Base-by-base conservation (phyloP, 2,329 filamentous ascomycete genomes). In the Trichoderma koningii region DNA sequence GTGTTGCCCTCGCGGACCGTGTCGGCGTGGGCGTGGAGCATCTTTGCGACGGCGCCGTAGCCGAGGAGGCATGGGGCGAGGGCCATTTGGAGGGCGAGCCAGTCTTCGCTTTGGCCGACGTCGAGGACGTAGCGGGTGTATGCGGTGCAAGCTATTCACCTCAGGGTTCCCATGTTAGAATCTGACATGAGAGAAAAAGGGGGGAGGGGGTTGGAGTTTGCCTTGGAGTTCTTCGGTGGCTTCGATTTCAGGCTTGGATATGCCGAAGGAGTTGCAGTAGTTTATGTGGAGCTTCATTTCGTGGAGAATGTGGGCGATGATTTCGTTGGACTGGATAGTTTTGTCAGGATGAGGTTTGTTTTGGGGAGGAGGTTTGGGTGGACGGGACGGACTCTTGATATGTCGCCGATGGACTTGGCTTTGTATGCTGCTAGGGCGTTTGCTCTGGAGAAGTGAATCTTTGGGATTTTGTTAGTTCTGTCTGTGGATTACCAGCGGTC, bases 51-150 rank as follows among this genome's bases (percentile, higher is more conserved):
- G 64, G 86, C 86, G 10, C 89, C 89, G 75, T 98, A 97, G 48
- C 94, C 94, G n/a, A 97, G 84, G 38, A 97, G 81, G 74, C 94
- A 97, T 0, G 94, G 93, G 15, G 93, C 87, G 62, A 97, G 82
- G 5, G 92, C 89, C 67, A 97, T 81, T 72, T 97, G 92, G 10
- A 98, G 83, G 4, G 89, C 93, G 51, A 97, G 82, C 88, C 89
- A 96, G 78, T 97, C 93, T 73, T 95, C 87, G 1, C 90, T 92
- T 70, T 92, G 87, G 7, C 94, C 94, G 21, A 97, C 83, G 72
- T 98, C 94, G 63, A 97, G 87, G 28, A 97, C 89, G 75, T 94
- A 97, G 74, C 90, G 80, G 26, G 89, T 93, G 75, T 96, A 95
- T 50, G 91, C 91, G 9, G 88, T 91, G 72, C 89, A 93, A n/a